These are phyloP conservation scores for Aurinia saxatilis DNA, from an alignment of 345 rosid species.

Conservation along the genomic window DNA sequence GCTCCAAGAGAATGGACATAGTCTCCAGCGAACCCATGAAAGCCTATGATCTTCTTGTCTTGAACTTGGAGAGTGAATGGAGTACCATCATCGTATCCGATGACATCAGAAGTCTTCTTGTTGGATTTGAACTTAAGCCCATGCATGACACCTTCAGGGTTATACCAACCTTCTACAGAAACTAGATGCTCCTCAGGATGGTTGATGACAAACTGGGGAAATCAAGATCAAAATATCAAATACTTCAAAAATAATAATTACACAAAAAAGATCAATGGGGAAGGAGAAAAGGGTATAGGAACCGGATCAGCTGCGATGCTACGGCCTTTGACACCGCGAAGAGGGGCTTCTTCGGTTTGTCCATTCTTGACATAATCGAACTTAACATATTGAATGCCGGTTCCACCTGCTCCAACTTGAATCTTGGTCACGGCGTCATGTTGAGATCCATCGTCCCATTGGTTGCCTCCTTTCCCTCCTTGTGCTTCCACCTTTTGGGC, in stretches of 20 bases:
- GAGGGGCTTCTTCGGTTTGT: not conserved
- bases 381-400: not conserved
- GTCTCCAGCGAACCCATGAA: not conserved
- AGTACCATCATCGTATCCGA: slow-evolving; percentile 16
- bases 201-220: slow-evolving; percentile 17
- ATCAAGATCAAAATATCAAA: not conserved
- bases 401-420: not conserved
- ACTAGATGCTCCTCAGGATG: slow-evolving; percentile 26
- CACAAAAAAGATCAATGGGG: not conserved
- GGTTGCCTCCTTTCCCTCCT: slow-evolving; percentile 8
- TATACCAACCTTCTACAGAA: slow-evolving; percentile 20
- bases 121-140: slow-evolving; percentile 17
- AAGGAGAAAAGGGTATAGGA: not conserved
- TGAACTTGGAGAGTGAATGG: slow-evolving; percentile 9
- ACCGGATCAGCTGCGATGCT: slow-evolving; percentile 13
- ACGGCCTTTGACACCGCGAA: not conserved
- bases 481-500: slow-evolving; percentile 15
- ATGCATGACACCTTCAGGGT: slow-evolving; percentile 1
- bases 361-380: not conserved
- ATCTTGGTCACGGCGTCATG: slow-evolving; percentile 10
- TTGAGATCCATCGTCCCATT: slow-evolving; percentile 11
- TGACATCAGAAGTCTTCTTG: slow-evolving; percentile 9
- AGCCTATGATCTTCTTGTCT: slow-evolving; percentile 11
- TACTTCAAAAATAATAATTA: not conserved
- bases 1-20: not conserved